Percentiles rank a stretch among this genome's conserved stretches.
phyloP scores from a whole-genome alignment of 2,329 filamentous ascomycete species.

The Lojkania enalia region DNA sequence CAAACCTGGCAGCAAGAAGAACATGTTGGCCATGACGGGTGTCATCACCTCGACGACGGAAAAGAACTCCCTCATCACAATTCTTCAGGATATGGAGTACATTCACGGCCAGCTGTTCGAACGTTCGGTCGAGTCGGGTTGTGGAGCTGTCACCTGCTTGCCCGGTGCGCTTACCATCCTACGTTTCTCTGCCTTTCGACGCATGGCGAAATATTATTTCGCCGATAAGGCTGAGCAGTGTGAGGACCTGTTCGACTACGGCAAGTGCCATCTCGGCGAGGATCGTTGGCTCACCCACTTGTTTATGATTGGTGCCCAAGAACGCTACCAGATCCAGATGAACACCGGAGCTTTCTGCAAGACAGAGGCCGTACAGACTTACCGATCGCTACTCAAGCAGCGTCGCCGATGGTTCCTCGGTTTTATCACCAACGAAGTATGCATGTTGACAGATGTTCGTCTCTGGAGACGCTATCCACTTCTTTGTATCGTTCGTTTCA shows the following conservation, averaged over 20 bases:
- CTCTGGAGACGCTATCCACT: constrained; percentile 91
- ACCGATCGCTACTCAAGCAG: constrained; percentile 85
- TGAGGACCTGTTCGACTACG: constrained; percentile 94
- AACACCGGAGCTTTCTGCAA: constrained; percentile 98
- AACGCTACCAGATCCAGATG: constrained; percentile 95
- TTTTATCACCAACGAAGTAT: constrained; percentile 97
- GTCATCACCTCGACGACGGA: constrained; percentile 93
- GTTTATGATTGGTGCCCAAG: constrained; percentile 96
- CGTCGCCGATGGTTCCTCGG: constrained; percentile 94
- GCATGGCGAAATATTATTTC: constrained; percentile 98
- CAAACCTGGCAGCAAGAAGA: constrained; percentile 85
- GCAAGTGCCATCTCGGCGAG: constrained; percentile 92
- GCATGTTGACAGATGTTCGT: constrained; percentile 93
- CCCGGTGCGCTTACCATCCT: constrained; percentile 95
- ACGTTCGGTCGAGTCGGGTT: constrained; percentile 90
- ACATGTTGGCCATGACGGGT: constrained; percentile 97
- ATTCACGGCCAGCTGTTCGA: constrained; percentile 97
- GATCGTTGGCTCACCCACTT: constrained; percentile 97
- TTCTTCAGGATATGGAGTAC: constrained; percentile 98
- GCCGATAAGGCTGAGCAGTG: constrained; percentile 95
- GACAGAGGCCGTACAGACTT: constrained; percentile 92
- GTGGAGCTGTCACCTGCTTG: constrained; percentile 90
- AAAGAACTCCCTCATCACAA: constrained; percentile 84
- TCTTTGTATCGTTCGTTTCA: constrained; percentile 82
- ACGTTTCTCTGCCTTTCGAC: constrained; percentile 91